A percentile compares a stretch with the other conserved stretches of the same genome.
Conservation (phyloP, 176 grass and related monocot genomes). For the Puya raimondii region DNA sequence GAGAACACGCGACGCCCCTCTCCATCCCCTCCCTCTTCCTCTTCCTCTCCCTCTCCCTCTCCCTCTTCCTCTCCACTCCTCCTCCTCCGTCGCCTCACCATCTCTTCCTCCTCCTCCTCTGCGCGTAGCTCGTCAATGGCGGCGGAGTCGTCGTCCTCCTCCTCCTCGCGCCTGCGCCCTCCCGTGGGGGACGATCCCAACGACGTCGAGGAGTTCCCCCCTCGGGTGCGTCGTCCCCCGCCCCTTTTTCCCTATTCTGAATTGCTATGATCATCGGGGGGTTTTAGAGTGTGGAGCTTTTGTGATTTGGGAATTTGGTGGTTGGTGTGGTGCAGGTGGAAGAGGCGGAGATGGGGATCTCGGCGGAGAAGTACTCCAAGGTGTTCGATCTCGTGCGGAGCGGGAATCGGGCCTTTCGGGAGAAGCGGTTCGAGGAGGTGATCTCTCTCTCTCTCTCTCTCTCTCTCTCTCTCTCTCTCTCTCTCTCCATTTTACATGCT, state of each 20-base stretch:
- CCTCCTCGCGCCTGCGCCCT: not conserved
- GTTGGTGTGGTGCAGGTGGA: slow-evolving; percentile 45
- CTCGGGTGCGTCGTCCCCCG: slow-evolving; percentile 30
- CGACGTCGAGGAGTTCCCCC: slow-evolving; percentile 59
- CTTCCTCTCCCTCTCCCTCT: slow-evolving; percentile 2
- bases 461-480: not conserved
- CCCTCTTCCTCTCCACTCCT: slow-evolving; percentile 4
- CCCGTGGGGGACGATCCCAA: not conserved
- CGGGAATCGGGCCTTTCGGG: slow-evolving; percentile 46
- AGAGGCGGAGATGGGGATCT: slow-evolving; percentile 49
- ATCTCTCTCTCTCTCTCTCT: not conserved
- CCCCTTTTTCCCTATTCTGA: not conserved
- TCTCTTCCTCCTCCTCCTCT: not conserved
- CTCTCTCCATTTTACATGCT: too few species aligned
- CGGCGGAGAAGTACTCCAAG: slow-evolving; percentile 46
- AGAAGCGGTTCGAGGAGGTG: slow-evolving; percentile 71
- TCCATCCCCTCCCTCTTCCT: not conserved
- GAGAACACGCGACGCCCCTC: not conserved
- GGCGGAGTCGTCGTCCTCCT: slow-evolving; percentile 33
- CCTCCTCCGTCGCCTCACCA: not conserved
- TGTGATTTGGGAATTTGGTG: not conserved
- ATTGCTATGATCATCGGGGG: not conserved
- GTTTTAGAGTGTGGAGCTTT: not conserved
- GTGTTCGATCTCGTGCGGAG: slow-evolving; percentile 52
- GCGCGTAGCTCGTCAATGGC: slow-evolving; percentile 9